phyloP scores from a whole-genome alignment of 2,329 filamentous ascomycete species.

The Sporothrix mexicana region DNA sequence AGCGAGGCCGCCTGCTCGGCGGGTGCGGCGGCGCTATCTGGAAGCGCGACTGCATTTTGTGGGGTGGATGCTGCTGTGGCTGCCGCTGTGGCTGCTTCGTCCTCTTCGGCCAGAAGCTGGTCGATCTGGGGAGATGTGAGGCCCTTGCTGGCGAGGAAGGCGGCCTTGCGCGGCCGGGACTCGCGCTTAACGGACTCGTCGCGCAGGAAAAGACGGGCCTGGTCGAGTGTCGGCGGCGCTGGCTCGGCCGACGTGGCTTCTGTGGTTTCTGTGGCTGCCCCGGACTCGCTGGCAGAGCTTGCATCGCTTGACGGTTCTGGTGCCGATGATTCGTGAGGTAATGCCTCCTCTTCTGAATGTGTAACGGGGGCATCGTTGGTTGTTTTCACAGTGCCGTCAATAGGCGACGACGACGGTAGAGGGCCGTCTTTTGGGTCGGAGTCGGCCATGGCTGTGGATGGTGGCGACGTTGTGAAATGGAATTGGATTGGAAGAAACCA shows the following conservation, averaged over 20 bases:
- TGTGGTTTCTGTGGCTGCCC: background rate
- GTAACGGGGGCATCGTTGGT: slow-evolving; percentile 8
- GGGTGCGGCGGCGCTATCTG: background rate
- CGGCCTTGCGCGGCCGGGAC: slow-evolving; percentile 72
- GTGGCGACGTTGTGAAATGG: background rate
- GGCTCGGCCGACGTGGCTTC: background rate
- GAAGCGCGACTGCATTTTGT: background rate
- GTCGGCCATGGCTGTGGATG: slow-evolving; percentile 29
- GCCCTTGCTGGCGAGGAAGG: slow-evolving; percentile 80
- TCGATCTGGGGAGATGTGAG: slow-evolving; percentile 71
- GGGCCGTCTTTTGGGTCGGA: slow-evolving; percentile 29
- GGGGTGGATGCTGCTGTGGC: background rate
- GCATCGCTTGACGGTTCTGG: background rate
- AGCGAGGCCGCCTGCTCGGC: slow-evolving; percentile 35
- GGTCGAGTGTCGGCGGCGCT: slow-evolving; percentile 54
- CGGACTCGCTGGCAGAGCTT: background rate
- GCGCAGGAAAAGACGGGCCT: slow-evolving; percentile 76
- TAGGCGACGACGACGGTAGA: background rate
- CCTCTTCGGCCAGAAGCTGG: slow-evolving; percentile 58
- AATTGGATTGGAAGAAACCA: background rate
- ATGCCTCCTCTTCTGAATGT: background rate
- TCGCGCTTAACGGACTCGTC: slow-evolving; percentile 74
- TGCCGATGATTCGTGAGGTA: background rate
- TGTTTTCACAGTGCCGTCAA: background rate
- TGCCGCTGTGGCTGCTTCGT: slow-evolving; percentile 23